Conservation (phyloP, 805 yeast species). For the Zygosaccharomyces gambellarensis region DNA sequence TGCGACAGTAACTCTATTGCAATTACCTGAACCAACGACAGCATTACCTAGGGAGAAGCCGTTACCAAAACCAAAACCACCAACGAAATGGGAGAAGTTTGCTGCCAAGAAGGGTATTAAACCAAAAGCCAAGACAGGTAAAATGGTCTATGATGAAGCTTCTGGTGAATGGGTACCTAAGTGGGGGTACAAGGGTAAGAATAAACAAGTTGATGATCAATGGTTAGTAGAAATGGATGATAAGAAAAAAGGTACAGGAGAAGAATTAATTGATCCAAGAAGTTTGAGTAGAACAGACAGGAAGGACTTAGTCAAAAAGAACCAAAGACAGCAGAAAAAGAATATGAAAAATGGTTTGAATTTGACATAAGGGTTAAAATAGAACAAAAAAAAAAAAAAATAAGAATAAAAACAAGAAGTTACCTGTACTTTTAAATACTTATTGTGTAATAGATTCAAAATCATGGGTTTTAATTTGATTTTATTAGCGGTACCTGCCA, state of each 20-base stretch:
- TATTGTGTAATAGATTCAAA: neutral
- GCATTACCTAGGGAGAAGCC: conserved; percentile 92
- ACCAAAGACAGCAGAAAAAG: conserved; percentile 77
- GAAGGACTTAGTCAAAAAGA: conserved; percentile 78
- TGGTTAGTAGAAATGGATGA: conserved; percentile 96
- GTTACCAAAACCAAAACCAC: conserved; percentile 85
- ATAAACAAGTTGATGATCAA: conserved; percentile 79
- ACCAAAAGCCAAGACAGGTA: conserved; percentile 85
- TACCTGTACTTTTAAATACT: neutral
- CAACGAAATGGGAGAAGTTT: conserved; percentile 94
- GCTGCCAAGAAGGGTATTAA: conserved; percentile 94
- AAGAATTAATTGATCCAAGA: conserved; percentile 84
- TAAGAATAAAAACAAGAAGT: neutral
- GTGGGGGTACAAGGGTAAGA: conserved; percentile 96
- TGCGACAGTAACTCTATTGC: conserved; percentile 75
- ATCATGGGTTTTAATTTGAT: neutral
- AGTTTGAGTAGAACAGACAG: conserved; percentile 75
- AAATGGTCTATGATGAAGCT: conserved; percentile 83
- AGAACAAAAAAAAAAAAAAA: neutral
- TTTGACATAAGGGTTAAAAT: conserved; percentile 3
- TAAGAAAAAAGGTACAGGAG: conserved; percentile 50
- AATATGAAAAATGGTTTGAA: conserved; percentile 46
- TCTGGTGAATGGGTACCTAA: conserved; percentile 94
- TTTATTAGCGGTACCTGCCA: neutral
- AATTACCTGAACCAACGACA: conserved; percentile 78